phyloP scores from a whole-genome alignment of 2,329 filamentous ascomycete genomes.

The Incumbomyces lentus region DNA sequence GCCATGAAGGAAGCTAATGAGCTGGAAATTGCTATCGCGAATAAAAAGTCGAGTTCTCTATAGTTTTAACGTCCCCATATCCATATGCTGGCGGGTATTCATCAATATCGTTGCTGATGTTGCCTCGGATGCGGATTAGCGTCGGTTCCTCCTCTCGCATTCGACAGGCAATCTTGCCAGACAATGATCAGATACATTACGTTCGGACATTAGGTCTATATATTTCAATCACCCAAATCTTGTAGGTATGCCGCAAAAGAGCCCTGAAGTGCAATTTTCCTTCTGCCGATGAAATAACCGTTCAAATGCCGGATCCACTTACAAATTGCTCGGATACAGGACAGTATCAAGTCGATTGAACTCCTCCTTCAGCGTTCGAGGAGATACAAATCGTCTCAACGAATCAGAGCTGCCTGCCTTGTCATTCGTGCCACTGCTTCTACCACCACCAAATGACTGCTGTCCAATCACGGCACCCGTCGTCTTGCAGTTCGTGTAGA shows the following conservation, averaged over 20 bases:
- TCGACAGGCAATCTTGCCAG: too few relatives aligned
- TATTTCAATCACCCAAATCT: not conserved
- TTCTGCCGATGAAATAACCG: too few relatives aligned
- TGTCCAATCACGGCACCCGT: slow-evolving; percentile 47
- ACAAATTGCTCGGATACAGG: slow-evolving; percentile 18
- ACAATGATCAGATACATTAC: too few relatives aligned
- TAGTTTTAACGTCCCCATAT: not conserved
- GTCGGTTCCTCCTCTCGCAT: too few relatives aligned
- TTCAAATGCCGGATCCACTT: not conserved
- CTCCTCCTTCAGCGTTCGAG: slow-evolving; percentile 44
- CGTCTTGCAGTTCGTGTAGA: slow-evolving; percentile 50
- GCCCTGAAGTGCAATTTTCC: not conserved
- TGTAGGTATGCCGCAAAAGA: not conserved
- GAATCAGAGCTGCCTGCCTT: slow-evolving; percentile 45
- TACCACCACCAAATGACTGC: slow-evolving; percentile 45
- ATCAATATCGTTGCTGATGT: too few relatives aligned
- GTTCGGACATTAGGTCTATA: too few relatives aligned
- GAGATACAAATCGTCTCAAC: slow-evolving; percentile 42
- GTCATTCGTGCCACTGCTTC: slow-evolving; percentile 46
- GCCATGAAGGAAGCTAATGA: slow-evolving; percentile 21
- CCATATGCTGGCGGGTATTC: too few relatives aligned
- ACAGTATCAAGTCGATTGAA: slow-evolving; percentile 26
- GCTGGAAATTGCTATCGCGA: slow-evolving; percentile 5
- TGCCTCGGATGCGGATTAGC: too few relatives aligned
- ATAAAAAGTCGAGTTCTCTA: not conserved